Evolutionary conservation across 1,284 basidiomycete genomes (phyloP), one percentile per base, ranked within the genome.

Genomic region (Ganoderma boninense): DNA sequence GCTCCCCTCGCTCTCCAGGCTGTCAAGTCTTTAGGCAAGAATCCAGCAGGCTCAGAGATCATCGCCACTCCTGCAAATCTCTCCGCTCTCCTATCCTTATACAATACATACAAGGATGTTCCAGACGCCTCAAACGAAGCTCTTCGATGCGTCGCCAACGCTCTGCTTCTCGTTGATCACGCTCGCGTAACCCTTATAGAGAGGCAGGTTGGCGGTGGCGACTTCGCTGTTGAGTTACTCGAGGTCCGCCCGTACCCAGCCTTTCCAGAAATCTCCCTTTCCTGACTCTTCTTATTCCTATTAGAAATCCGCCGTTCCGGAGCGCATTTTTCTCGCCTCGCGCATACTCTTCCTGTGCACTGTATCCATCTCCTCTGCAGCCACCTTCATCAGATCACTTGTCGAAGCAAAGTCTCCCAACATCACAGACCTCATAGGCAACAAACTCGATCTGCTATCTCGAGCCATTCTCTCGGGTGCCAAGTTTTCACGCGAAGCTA

Each of bases 311-410:
- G 83, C 82, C 1, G 79, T 77, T 32, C 87, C 89, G 13, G 91
- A 93, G 73, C 86, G 87, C 62, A 87, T 92, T 71, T 95, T 95
- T 81, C 88, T 93, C 46, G 84, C 90, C 7, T 90, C 91, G 7
- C 89, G 94, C 29, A 91, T 94, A 54, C 85, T 95, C 7, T 95
- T 95, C 78, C 85, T 95, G 44, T 85, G 85, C 63, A 93, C 93
- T 1, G 89, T 87, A 14, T 86, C 89, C 29, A 79, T 82, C 5
- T 79, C 83, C 4, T 77, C 75, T 5, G 80, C 84, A 2, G 79
- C 76, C 6, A 68, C 82, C 2, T 90, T 89, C 76, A 87, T 93
- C 69, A 79, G 82, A 67, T 84, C 84, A 32, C 80, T 92, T 10
- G 88, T 94, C 26, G 90, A 93, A 70, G 84, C 85, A 56, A 90